Base-by-base conservation (phyloP, 139 green algal species). In the Haematococcus lacustris region DNA sequence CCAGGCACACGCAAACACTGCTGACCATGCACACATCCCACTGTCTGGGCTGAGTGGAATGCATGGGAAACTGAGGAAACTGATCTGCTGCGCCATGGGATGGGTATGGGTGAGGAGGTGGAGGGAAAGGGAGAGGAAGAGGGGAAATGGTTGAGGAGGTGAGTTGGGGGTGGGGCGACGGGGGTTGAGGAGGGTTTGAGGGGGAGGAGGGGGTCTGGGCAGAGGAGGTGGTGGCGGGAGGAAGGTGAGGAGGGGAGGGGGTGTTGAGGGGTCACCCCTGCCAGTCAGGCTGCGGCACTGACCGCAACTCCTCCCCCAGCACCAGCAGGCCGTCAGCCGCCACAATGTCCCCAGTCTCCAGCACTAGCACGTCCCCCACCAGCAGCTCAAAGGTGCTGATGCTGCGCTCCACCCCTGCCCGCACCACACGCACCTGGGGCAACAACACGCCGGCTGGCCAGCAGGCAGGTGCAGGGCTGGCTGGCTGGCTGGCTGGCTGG, bases 341-440 rank as follows among this genome's bases (percentile, higher is more conserved):
- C 38, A 97, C 71, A 60, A 97, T 94, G 78, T 97, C 91, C 0
- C 91, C 91, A 13, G 83, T 82, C 77, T 94, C 86, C 38, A 97
- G 68, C 65, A 93, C 51, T 74, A 94, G 62, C 43, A 96, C 43
- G 75, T 97, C 91, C 0, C 91, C 91, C 41, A 93, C 88, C 71
- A 97, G 57, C 51, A 95, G 75, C 2, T 91, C 81, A 35, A 67
- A 82, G 3, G 70, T 79, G 64, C 73, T 82, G n/a, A 95, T 43
- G 1, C 65, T 40, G 38, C 67, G 1, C 70, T 91, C 80, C 32
- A 25, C 17, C 1, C 84, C 90, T 43, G 74, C 73, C 2, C 90
- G 73, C 3, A 93, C 53, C 30, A 86, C 83, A 3, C 89, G 85
- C 26, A 90, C 79, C 87, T 93, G 87, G 0, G 21, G n/a, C n/a